Evolutionary conservation across 2,329 filamentous ascomycete genomes (phyloP), one percentile per base, ranked within the genome.

Genomic region (Bipolaris oryzae): DNA sequence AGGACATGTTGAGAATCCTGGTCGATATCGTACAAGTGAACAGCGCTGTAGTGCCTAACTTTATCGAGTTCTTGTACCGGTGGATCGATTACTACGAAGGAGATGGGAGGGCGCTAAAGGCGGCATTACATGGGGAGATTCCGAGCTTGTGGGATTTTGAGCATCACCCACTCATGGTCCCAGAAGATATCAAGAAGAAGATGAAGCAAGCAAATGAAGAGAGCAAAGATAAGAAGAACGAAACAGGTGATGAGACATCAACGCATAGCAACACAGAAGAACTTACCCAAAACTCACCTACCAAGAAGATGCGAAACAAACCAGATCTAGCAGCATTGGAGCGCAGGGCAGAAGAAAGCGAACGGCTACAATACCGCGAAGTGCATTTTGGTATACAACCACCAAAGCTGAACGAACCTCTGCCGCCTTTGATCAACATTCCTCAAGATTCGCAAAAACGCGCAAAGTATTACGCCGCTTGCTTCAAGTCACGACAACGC

Each of bases 81-180:
- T 71, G 67, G 65, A 58, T 76, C 46, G 73, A 76, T 57, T 72
- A 60, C 42, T 68, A 69, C 38, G 64, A 70, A 31, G 70, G 71
- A 20, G 68, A 72, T 52, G 73, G 72, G 2, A 68, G 55, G 25
- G 73, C 72, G 16, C 50, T 75, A 44, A 66, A 70, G 44, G 69
- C 70, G 34, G 73, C 72, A n/a, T 41, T 74, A 28, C 55, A 61
- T 10, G 60, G 58, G 47, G 73, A 76, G 50, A 75, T 76, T 21
- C 73, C 72, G 9, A 74, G 68, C 44, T 49, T 76, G 34, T 74
- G 69, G 70, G 67, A 72, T 35, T 76, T 74, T 48, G 72, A 75
- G 23, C 63, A 65, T 16, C 72, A 73, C 31, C 72, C 73, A 15
- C 52, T 67, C 23, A 18, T 63, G 7, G 42, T 73, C 13, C 58